phyloP scores from a whole-genome alignment of 2,329 filamentous ascomycete genomes.

The Moelleriella libera region DNA sequence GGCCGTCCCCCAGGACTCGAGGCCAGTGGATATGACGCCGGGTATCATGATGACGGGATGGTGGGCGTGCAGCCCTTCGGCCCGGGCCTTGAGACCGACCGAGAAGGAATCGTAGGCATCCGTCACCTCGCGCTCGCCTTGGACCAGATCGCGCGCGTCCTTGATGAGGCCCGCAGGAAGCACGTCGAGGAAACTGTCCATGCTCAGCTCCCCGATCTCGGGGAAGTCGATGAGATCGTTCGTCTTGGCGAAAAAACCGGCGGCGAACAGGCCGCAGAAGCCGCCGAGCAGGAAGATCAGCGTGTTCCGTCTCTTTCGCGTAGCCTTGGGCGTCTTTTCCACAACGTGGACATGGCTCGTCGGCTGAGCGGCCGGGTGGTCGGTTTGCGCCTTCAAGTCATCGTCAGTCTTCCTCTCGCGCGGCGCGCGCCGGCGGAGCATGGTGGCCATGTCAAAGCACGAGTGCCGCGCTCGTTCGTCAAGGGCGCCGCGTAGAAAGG shows the following conservation, averaged over 20 bases:
- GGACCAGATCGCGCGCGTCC: slow-evolving; percentile 76
- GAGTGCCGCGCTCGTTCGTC: neutral
- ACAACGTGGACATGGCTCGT: slow-evolving; percentile 26
- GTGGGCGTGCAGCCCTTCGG: slow-evolving; percentile 66
- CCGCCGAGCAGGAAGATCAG: slow-evolving; percentile 81
- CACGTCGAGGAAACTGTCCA: slow-evolving; percentile 78
- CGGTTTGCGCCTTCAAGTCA: slow-evolving; percentile 12
- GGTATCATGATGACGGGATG: slow-evolving; percentile 96
- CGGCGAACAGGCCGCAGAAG: slow-evolving; percentile 77
- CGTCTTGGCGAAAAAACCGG: slow-evolving; percentile 77
- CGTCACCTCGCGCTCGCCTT: slow-evolving; percentile 68
- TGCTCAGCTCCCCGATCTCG: slow-evolving; percentile 56
- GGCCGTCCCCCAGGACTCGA: slow-evolving; percentile 92
- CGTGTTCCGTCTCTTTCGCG: slow-evolving; percentile 59
- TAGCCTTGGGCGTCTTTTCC: slow-evolving; percentile 26
- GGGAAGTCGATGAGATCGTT: slow-evolving; percentile 80
- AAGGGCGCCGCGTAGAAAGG: too few relatives aligned
- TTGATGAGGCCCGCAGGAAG: slow-evolving; percentile 73
- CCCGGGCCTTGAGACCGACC: slow-evolving; percentile 68
- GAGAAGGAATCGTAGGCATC: slow-evolving; percentile 90
- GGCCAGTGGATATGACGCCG: slow-evolving; percentile 89
- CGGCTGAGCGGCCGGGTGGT: slow-evolving; percentile 12
- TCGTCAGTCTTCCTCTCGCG: slow-evolving; percentile 10
- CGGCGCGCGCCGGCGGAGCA: slow-evolving; percentile 17
- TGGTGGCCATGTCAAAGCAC: slow-evolving; percentile 14